Percentiles rank a stretch among this genome's conserved stretches.
phyloP scores from a whole-genome alignment of 2,329 filamentous ascomycete species.

The Fusarium sp. region DNA sequence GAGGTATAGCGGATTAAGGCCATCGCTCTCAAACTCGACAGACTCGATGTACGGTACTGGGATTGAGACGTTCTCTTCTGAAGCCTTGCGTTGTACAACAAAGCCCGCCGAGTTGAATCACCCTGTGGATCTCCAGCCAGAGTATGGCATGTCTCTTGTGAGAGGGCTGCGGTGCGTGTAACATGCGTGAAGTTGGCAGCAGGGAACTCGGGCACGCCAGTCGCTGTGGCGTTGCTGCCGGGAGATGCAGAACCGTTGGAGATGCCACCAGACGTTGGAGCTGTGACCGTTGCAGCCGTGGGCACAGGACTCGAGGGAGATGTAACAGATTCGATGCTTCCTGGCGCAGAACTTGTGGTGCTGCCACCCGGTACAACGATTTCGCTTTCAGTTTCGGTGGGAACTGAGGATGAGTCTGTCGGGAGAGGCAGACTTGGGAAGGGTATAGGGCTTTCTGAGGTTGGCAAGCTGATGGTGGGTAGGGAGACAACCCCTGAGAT shows the following conservation, averaged over 20 bases:
- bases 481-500: slow-evolving; percentile 20
- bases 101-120: slow-evolving; percentile 46
- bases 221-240: slow-evolving; percentile 26
- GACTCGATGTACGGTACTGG: slow-evolving; percentile 58
- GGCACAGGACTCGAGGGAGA: slow-evolving; percentile 31
- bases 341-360: slow-evolving; percentile 2
- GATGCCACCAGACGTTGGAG: background rate
- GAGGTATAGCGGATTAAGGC: slow-evolving; percentile 54
- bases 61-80: slow-evolving; percentile 52
- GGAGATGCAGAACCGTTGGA: slow-evolving; percentile 27
- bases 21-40: slow-evolving; percentile 53
- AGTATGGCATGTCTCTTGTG: slow-evolving; percentile 53
- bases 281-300: slow-evolving; percentile 14
- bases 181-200: slow-evolving; percentile 55
- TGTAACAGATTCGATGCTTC: slow-evolving; percentile 25
- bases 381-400: slow-evolving; percentile 8
- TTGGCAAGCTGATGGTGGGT: slow-evolving; percentile 26
- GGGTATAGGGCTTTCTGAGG: slow-evolving; percentile 12
- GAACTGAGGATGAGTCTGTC: background rate
- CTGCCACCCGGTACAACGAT: background rate
- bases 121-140: slow-evolving; percentile 46
- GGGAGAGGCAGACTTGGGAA: slow-evolving; percentile 12
- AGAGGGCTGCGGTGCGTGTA: slow-evolving; percentile 49
- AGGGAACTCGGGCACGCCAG: slow-evolving; percentile 38
- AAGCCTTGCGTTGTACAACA: slow-evolving; percentile 53